Conservation (phyloP, 2,329 filamentous ascomycete species). For the Phialophora expanda region DNA sequence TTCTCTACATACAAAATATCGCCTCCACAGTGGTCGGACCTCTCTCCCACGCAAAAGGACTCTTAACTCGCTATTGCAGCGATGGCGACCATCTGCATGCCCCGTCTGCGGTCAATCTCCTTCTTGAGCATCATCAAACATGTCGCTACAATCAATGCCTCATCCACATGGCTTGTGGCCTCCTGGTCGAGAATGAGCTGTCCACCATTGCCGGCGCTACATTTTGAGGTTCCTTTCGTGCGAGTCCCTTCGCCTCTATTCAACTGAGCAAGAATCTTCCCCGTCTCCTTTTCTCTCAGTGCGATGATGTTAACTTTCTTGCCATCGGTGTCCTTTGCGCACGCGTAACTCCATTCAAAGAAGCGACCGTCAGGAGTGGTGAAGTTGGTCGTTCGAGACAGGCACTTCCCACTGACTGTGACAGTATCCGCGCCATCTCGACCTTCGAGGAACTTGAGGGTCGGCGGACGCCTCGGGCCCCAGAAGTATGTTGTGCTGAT, state of each 20-base stretch:
- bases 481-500: constrained; percentile 64
- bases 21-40: neutral
- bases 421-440: constrained; percentile 39
- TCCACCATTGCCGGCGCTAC: constrained; percentile 51
- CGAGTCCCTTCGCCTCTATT: constrained; percentile 49
- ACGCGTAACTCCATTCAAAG: constrained; percentile 63
- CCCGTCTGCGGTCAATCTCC: constrained; percentile 64
- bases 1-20: neutral
- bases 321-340: constrained; percentile 47
- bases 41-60: neutral
- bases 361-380: constrained; percentile 54
- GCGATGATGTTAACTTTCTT: constrained; percentile 42
- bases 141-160: constrained; percentile 61
- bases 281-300: constrained; percentile 32
- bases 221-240: constrained; percentile 46
- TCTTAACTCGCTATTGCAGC: constrained; percentile 36
- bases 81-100: constrained; percentile 58
- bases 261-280: constrained; percentile 48
- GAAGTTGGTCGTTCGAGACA: constrained; percentile 57
- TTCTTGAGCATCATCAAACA: constrained; percentile 68
- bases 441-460: constrained; percentile 47
- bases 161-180: constrained; percentile 46
- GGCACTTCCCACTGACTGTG: constrained; percentile 48
- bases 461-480: constrained; percentile 60
- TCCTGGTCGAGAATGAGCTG: constrained; percentile 59